These are phyloP conservation scores for Cladophialophora exuberans DNA, from an alignment of 2,329 filamentous ascomycete species.

Conservation along the genomic window DNA sequence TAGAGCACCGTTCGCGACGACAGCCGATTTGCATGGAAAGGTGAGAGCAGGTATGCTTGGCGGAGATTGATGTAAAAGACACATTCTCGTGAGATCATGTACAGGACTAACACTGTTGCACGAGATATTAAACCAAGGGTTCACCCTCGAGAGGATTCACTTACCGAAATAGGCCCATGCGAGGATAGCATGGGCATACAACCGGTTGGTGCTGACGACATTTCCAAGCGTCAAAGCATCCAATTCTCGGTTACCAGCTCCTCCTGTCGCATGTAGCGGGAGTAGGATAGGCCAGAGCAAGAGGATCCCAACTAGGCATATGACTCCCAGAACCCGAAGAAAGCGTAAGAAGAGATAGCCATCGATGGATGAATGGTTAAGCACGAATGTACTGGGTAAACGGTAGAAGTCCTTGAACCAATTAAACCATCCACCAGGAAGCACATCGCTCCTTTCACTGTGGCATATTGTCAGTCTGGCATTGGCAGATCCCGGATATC, in stretches of 20 bases:
- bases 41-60: slow-evolving; percentile 87
- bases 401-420: slow-evolving; percentile 40
- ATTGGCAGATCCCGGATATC: not conserved
- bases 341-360: slow-evolving; percentile 90
- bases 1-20: slow-evolving; percentile 89
- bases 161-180: slow-evolving; percentile 76
- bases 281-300: slow-evolving; percentile 87
- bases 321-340: slow-evolving; percentile 73
- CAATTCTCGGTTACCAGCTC: slow-evolving; percentile 67
- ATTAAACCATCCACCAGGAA: slow-evolving; percentile 41
- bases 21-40: slow-evolving; percentile 78
- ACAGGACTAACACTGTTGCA: slow-evolving; percentile 70
- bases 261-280: slow-evolving; percentile 85
- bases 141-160: slow-evolving; percentile 38
- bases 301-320: slow-evolving; percentile 77
- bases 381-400: slow-evolving; percentile 62
- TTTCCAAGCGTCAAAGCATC: slow-evolving; percentile 81
- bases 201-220: slow-evolving; percentile 62
- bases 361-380: slow-evolving; percentile 89
- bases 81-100: slow-evolving; percentile 81
- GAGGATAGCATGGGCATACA: slow-evolving; percentile 78
- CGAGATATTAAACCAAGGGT: slow-evolving; percentile 39
- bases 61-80: slow-evolving; percentile 89
- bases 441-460: slow-evolving; percentile 37
- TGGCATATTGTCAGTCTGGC: not conserved